Conservation (phyloP, 257 asterid species). For the Solanum sparsipilum region DNA sequence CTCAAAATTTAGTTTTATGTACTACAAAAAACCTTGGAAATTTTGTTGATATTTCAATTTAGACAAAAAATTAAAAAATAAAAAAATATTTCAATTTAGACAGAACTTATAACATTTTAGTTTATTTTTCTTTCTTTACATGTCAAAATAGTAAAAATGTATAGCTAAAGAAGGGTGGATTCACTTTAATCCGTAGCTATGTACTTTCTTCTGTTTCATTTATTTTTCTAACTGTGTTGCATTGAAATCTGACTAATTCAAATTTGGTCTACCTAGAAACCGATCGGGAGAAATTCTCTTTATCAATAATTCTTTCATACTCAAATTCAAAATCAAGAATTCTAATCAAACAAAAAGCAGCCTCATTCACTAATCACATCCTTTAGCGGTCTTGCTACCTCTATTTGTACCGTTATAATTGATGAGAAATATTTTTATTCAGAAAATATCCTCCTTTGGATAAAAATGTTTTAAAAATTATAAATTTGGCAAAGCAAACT, state of each 20-base stretch:
- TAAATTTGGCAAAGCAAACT: background rate
- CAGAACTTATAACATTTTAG: background rate
- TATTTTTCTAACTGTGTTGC: too few species aligned
- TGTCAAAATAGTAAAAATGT: background rate
- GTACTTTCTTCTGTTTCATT: background rate
- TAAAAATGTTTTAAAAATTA: background rate
- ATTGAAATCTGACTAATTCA: background rate
- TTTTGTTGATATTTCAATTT: background rate
- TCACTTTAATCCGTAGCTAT: background rate
- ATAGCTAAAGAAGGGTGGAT: background rate
- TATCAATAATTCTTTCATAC: background rate
- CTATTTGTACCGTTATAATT: background rate
- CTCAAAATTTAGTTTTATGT: background rate
- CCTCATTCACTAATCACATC: background rate
- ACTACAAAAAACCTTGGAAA: background rate
- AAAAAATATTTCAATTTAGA: background rate
- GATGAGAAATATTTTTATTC: background rate
- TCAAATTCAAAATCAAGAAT: too few species aligned
- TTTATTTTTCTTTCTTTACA: background rate
- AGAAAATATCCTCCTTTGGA: background rate
- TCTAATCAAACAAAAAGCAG: background rate
- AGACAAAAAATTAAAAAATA: too few species aligned
- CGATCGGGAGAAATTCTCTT: accelerated
- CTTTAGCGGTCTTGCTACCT: background rate
- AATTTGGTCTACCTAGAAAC: accelerated